These are phyloP conservation scores for Heteromeles arbutifolia DNA, from an alignment of 306 rosid genomes.

Conservation along the genomic window DNA sequence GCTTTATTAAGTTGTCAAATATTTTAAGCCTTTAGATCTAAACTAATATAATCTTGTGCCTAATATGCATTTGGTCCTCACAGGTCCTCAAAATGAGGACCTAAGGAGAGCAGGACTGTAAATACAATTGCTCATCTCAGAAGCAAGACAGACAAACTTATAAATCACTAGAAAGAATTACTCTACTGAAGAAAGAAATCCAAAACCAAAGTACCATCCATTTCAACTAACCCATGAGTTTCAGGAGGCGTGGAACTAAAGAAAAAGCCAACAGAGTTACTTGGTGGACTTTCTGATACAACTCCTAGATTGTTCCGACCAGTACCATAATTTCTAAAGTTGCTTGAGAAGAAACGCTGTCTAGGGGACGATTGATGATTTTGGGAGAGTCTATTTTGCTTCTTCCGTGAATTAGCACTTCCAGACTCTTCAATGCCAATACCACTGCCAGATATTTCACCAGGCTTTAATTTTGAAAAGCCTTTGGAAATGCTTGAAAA, in stretches of 20 bases:
- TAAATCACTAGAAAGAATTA: neutral
- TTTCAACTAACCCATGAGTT: conserved; percentile 67
- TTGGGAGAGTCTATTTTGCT: conserved; percentile 46
- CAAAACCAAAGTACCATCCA: conserved; percentile 13
- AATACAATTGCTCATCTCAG: neutral
- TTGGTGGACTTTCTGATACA: conserved; percentile 90
- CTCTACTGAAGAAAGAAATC: neutral
- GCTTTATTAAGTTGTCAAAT: no score
- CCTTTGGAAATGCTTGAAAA: conserved; percentile 41
- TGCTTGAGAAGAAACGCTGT: conserved; percentile 85
- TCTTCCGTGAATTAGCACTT: conserved; percentile 56
- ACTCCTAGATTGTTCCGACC: conserved; percentile 59
- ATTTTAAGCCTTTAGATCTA: no score
- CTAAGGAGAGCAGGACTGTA: no score
- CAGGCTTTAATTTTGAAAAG: conserved; percentile 45
- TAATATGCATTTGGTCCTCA: no score
- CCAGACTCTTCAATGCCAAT: conserved; percentile 50
- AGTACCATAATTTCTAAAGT: conserved; percentile 69
- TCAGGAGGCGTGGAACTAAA: conserved; percentile 94
- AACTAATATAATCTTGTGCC: no score
- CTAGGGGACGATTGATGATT: conserved; percentile 62
- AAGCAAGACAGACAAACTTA: neutral
- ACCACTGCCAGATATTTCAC: conserved; percentile 38
- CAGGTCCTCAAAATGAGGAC: no score
- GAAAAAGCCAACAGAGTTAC: conserved; percentile 93